Base-by-base conservation (phyloP, 768 basidiomycete genomes). In the Fistulinella prunicolor region DNA sequence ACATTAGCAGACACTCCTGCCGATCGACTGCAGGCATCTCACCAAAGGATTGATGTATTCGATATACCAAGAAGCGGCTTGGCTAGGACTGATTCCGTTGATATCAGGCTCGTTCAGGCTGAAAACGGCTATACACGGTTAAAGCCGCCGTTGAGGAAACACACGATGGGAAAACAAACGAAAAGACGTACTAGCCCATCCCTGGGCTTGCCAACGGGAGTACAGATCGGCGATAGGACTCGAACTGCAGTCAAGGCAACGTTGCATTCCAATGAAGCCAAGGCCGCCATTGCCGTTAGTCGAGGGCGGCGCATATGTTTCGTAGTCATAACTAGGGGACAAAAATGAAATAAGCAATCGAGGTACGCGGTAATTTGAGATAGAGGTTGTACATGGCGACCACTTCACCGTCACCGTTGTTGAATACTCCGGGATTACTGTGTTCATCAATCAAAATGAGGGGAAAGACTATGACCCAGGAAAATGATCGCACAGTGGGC, bases 251-350 rank as follows among this genome's bases (percentile, higher is more conserved):
- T 72, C 69, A 6, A 58, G 41, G 46, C 69, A 72, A 9, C 65
- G 69, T 44, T 71, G 71, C 70, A 63, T 73, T 10, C 70, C 70
- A 6, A 71, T 68, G 53, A 73, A 71, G 5, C 57, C 60, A 10
- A 71, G 65, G 8, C 71, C 70, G 2, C 70, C 70, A 6, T 53
- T 56, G 1, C 70, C 71, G 36, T 69, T 69, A 12, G 60, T 61
- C 26, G 70, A 70, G 5, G 63, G 56, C 6, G 70, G 70, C 9
- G 50, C 29, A 34, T 61, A 66, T 14, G 71, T 72, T 46, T 72
- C 70, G 30, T 62, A 71, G 49, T 71, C 70, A 43, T 73, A 72
- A 38, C 70, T 72, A 34, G 9, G 9, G 37, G 21, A 28, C 3
- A 23, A 38, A 32, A 1, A n/a, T 42, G 1, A 9, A 13, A 30